Base-by-base conservation (phyloP, 2,329 filamentous ascomycete genomes). In the Exophiala mesophila region DNA sequence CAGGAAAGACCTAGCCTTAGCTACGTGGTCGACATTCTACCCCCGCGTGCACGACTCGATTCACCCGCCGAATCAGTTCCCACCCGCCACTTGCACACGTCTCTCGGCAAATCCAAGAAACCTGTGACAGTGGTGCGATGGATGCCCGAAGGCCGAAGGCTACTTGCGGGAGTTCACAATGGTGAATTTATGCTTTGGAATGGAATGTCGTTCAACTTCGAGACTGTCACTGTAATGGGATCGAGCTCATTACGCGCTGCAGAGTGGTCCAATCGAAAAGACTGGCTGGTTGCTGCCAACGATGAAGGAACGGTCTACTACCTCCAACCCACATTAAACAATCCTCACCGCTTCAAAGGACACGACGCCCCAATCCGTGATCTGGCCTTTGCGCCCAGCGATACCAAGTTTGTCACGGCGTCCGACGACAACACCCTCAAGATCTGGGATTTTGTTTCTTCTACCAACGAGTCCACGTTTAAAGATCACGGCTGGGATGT, bases 101-200 rank as follows among this genome's bases (percentile, higher is more conserved):
- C 92, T 0, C 77, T 97, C 5, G 97, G 97, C 69, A 98, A 98
- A 62, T 89, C 94, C 59, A 94, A 95, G 60, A 92, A 97, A 56
- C 92, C 92, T 2, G 86, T 98, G 59, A 97, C 96, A 52, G 87
- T 97, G 6, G 90, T 98, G 29, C 80, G 88, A 63, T 98, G 92
- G 92, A 98, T 94, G 12, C 92, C 92, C 5, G 92, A 98, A 65
- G 92, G 92, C 19, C 82, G 92, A 48, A 77, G 92, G 54, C 70
- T 98, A 43, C 74, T 98, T 61, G 97, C 92, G 0, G 92, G 88
- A 16, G 94, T 89, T 0, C 94, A 88, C 54, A 97, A 90, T 62
- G 92, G 92, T 59, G 92, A 98, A 63, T 98, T 98, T 59, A 98
- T 94, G 28, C 68, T 98, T 3, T 98, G 92, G 92, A 98, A 98